Percentiles rank a stretch among this genome's conserved stretches.
phyloP scores from a whole-genome alignment of 1,284 basidiomycete species.

The Microbotryum silenes-acaulis region DNA sequence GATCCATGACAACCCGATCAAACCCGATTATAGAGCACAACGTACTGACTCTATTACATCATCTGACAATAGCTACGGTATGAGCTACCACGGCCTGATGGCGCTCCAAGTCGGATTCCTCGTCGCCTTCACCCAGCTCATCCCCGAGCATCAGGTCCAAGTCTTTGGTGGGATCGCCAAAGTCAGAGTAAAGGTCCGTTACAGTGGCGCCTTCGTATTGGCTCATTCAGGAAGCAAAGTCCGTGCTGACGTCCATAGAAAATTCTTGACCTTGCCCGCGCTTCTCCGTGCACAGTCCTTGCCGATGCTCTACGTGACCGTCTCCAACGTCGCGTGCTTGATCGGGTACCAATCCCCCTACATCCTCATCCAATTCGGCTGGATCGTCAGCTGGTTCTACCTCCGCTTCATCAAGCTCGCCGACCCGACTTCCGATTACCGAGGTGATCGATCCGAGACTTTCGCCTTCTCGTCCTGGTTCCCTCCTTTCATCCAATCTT shows the following conservation, averaged over 20 bases:
- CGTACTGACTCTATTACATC: too few species aligned
- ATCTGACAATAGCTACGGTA: conserved; percentile 57
- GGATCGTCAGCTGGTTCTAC: conserved; percentile 92
- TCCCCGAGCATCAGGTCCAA: conserved; percentile 96
- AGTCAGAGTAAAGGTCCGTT: conserved; percentile 73
- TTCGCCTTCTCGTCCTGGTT: conserved; percentile 97
- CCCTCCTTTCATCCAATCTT: conserved; percentile 80
- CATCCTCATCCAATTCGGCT: conserved; percentile 95
- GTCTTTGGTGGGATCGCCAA: conserved; percentile 69
- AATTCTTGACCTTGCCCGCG: background rate
- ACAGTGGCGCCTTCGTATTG: background rate
- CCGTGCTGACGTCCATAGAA: too few species aligned
- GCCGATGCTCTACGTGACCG: conserved; percentile 85
- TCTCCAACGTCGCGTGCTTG: conserved; percentile 82
- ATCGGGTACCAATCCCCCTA: conserved; percentile 86
- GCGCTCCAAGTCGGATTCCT: conserved; percentile 82
- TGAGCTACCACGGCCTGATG: conserved; percentile 85
- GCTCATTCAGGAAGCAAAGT: background rate
- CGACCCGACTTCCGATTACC: conserved; percentile 45
- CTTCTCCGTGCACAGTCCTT: conserved; percentile 52
- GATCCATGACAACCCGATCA: too few species aligned
- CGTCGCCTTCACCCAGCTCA: conserved; percentile 93
- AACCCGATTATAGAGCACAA: too few species aligned
- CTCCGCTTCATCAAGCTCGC: conserved; percentile 93
- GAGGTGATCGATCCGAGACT: conserved; percentile 87